Evolutionary conservation across 352 stramenopile genomes (phyloP).

Genomic region (Phytophthora melonis): DNA sequence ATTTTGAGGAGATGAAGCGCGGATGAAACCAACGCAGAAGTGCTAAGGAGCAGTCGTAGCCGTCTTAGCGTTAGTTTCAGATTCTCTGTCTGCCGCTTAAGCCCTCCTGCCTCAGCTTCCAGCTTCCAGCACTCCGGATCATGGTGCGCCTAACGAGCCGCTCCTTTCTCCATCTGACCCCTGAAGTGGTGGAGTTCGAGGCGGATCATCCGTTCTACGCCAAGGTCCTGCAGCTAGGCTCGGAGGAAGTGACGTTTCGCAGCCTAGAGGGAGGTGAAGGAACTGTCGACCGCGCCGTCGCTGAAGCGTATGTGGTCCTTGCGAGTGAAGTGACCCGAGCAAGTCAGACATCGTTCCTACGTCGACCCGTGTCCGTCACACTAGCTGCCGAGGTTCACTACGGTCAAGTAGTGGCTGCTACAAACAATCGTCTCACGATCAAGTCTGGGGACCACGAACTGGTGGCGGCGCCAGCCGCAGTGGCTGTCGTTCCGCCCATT

Average conservation of each 20-base stretch:
- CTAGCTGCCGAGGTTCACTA: too few species aligned
- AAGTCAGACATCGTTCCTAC: too few species aligned
- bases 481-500: too few species aligned
- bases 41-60: conserved; percentile 10
- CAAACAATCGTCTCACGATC: too few species aligned
- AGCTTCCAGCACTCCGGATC: background rate
- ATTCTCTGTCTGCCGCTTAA: conserved; percentile 1
- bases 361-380: too few species aligned
- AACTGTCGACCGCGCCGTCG: background rate
- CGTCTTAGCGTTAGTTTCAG: conserved; percentile 17
- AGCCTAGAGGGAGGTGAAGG: background rate
- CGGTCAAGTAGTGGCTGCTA: too few species aligned
- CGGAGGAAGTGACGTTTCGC: conserved; percentile 3
- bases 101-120: conserved; percentile 8
- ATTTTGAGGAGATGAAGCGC: too few species aligned
- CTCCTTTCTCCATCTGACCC: conserved; percentile 2
- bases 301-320: too few species aligned
- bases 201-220: conserved; percentile 1
- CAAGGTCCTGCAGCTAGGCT: background rate
- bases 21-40: background rate
- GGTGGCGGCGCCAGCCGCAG: too few species aligned
- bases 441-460: too few species aligned
- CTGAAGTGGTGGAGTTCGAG: background rate
- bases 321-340: too few species aligned
- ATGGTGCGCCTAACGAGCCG: too few species aligned